These are phyloP conservation scores for Phylloporus arenicola DNA, from an alignment of 768 basidiomycete species.

Conservation along the genomic window DNA sequence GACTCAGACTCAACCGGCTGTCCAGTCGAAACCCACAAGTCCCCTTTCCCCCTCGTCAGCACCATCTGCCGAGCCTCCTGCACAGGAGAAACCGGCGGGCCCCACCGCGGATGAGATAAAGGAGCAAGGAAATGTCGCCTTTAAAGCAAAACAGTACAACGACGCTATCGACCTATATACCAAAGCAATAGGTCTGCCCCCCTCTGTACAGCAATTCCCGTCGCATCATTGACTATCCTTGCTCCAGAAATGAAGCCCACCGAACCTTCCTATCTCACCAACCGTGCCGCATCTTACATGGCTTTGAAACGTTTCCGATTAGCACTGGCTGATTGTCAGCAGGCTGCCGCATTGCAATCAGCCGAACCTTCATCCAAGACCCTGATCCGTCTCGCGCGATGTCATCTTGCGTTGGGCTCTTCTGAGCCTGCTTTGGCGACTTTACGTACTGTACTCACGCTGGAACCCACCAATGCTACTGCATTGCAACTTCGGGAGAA, in stretches of 20 bases:
- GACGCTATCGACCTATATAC: conserved; percentile 74
- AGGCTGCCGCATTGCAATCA: conserved; percentile 61
- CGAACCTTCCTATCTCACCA: conserved; percentile 76
- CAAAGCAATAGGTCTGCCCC: conserved; percentile 58
- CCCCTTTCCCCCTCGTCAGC: conserved; percentile 16
- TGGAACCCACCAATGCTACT: conserved; percentile 58
- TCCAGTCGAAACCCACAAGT: conserved; percentile 10
- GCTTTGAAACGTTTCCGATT: conserved; percentile 67
- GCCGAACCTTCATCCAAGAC: conserved; percentile 65
- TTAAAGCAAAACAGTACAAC: conserved; percentile 58
- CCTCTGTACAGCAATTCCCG: conserved; percentile 18
- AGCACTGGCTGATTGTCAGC: conserved; percentile 77
- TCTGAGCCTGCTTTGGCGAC: conserved; percentile 63
- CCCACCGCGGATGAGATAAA: conserved; percentile 52
- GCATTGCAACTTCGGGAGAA: conserved; percentile 59
- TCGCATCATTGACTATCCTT: conserved; percentile 2
- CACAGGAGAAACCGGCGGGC: conserved; percentile 27
- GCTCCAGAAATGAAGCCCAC: conserved; percentile 49
- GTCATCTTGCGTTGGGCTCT: conserved; percentile 75
- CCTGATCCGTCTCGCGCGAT: conserved; percentile 74
- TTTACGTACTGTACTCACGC: conserved; percentile 50
- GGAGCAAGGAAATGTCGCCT: conserved; percentile 70
- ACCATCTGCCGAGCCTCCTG: conserved; percentile 6
- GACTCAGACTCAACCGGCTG: conserved; percentile 10
- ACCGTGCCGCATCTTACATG: conserved; percentile 85